Conservation (phyloP, 2,329 filamentous ascomycete species). For the Didymella segeticola region DNA sequence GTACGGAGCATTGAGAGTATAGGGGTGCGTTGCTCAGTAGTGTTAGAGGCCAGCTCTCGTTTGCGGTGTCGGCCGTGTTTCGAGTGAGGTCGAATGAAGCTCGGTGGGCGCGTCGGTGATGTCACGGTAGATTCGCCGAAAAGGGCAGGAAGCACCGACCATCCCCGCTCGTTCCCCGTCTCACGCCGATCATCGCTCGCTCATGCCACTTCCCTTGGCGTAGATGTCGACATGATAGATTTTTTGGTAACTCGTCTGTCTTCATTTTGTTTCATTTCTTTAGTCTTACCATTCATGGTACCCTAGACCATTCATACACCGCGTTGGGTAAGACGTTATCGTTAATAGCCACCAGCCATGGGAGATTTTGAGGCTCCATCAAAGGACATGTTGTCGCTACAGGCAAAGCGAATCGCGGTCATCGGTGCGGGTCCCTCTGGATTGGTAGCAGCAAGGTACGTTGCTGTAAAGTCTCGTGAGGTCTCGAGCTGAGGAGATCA, state of each 20-base stretch:
- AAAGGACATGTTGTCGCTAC: slow-evolving; percentile 28
- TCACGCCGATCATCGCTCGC: slow-evolving; percentile 13
- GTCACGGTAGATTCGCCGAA: slow-evolving; percentile 6
- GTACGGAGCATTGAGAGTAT: slow-evolving; percentile 26
- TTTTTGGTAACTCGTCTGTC: neutral
- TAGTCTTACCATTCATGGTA: slow-evolving; percentile 1
- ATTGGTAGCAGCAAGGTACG: slow-evolving; percentile 74
- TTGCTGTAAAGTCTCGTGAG: neutral
- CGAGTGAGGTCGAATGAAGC: slow-evolving; percentile 2
- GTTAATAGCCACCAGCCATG: neutral
- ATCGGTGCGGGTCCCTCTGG: slow-evolving; percentile 85
- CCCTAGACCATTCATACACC: neutral
- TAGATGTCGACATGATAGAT: neutral
- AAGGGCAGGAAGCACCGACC: slow-evolving; percentile 2
- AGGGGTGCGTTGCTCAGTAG: neutral
- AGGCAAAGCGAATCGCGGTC: slow-evolving; percentile 71
- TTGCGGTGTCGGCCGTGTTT: slow-evolving; percentile 4
- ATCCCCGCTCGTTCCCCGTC: slow-evolving; percentile 24
- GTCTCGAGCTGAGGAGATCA: neutral
- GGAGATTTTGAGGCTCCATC: slow-evolving; percentile 12
- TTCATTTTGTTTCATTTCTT: neutral
- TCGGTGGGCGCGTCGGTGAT: slow-evolving; percentile 13
- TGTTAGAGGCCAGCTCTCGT: neutral
- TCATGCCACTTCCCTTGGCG: slow-evolving; percentile 10
- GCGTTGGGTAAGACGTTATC: neutral